Percentiles rank a stretch among this genome's conserved stretches.
Conservation (phyloP, 2,329 filamentous ascomycete genomes). For the Verticillium nubilum region DNA sequence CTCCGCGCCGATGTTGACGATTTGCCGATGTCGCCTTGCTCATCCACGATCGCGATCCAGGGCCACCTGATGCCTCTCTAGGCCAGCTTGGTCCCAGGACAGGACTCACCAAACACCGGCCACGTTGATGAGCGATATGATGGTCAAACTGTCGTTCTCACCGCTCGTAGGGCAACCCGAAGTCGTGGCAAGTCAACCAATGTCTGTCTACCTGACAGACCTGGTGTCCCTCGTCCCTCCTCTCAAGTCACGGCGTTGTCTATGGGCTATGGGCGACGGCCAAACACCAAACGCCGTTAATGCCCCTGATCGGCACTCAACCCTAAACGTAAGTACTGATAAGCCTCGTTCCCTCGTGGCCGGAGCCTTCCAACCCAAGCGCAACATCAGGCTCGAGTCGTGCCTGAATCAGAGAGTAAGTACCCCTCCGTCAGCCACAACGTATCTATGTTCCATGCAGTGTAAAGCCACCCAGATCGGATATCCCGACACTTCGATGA, state of each 20-base stretch:
- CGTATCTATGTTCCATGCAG: not conserved
- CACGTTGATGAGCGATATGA: not conserved
- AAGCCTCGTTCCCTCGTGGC: not conserved
- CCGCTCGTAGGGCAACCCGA: not conserved
- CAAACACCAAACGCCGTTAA: not conserved
- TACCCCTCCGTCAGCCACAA: not conserved
- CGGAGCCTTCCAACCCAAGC: not conserved
- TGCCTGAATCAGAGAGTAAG: not conserved
- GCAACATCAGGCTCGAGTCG: not conserved
- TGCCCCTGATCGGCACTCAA: not conserved
- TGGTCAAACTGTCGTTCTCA: not conserved
- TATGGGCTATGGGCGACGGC: too few species aligned
- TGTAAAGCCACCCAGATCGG: not conserved
- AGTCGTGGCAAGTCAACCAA: not conserved
- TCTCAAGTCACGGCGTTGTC: not conserved
- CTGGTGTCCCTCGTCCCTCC: too few species aligned
- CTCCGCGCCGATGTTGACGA: not conserved
- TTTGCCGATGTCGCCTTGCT: not conserved
- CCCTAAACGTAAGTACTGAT: not conserved
- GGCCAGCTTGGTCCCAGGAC: not conserved
- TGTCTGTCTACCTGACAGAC: not conserved
- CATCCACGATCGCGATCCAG: not conserved
- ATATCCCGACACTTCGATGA: not conserved
- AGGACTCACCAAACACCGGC: not conserved
- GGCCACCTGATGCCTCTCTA: not conserved